Evolutionary conservation across 148 eudicot genomes (phyloP).

Genomic region (Nepenthes gracilis): DNA sequence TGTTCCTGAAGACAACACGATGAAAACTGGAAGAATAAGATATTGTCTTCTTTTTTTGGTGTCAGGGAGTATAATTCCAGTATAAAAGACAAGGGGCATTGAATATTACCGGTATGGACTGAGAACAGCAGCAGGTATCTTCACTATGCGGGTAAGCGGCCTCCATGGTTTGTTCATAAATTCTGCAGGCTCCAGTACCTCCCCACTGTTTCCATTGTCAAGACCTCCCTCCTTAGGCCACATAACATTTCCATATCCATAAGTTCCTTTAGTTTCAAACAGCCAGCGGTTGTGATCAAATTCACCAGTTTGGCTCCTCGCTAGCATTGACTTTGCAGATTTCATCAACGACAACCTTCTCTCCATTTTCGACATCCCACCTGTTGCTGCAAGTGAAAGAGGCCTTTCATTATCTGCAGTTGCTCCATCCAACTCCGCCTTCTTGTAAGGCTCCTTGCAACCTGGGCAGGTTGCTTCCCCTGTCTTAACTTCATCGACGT

Average conservation of each 20-base stretch:
- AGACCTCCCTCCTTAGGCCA: constrained; percentile 79
- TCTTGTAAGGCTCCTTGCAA: constrained; percentile 77
- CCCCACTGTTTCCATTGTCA: constrained; percentile 29
- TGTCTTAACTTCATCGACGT: constrained; percentile 50
- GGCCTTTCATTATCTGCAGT: no score
- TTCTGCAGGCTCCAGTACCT: constrained; percentile 40
- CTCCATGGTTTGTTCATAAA: constrained; percentile 79
- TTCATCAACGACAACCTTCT: constrained; percentile 73
- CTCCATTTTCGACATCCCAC: constrained; percentile 62
- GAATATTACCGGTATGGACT: constrained; percentile 68
- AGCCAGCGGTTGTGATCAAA: constrained; percentile 88
- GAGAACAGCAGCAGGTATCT: constrained; percentile 74
- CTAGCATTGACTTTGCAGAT: constrained; percentile 45
- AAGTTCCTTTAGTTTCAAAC: constrained; percentile 77
- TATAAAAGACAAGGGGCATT: background rate
- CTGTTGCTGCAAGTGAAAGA: no score
- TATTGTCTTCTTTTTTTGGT: no score
- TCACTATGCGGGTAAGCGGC: constrained; percentile 78
- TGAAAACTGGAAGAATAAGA: no score
- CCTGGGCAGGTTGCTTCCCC: constrained; percentile 64
- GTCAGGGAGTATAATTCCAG: background rate
- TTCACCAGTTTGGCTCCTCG: constrained; percentile 82
- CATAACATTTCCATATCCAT: constrained; percentile 91
- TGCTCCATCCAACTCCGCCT: constrained; percentile 30
- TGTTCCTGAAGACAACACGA: no score